Conservation (phyloP, 1,284 basidiomycete genomes). For the Melampsora americana region DNA sequence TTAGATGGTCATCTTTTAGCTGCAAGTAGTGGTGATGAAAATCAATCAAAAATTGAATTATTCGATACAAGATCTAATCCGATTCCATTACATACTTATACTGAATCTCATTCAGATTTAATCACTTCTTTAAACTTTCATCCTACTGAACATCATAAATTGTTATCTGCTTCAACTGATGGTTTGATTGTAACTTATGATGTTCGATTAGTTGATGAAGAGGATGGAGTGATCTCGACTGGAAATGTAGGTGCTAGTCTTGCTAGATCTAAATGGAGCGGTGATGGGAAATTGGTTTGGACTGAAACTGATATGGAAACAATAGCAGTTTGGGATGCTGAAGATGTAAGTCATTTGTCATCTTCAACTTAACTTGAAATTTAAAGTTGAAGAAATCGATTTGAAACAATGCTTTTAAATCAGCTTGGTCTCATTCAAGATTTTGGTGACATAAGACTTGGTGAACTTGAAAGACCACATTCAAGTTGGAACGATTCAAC, state of each 20-base stretch:
- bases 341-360: constrained; percentile 5
- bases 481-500: constrained; percentile 13
- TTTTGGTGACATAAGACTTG: constrained; percentile 25
- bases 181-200: constrained; percentile 57
- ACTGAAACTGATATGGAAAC: constrained; percentile 42
- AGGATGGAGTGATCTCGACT: constrained; percentile 56
- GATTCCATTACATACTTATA: constrained; percentile 55
- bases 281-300: constrained; percentile 16
- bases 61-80: constrained; percentile 38
- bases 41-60: neutral
- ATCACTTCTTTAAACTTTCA: constrained; percentile 57
- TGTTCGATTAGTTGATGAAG: constrained; percentile 57
- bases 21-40: neutral
- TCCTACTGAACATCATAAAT: constrained; percentile 52
- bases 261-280: constrained; percentile 49
- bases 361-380: neutral
- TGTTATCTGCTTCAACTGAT: constrained; percentile 58
- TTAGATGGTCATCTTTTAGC: neutral
- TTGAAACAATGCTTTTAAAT: neutral
- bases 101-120: constrained; percentile 59
- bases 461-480: constrained; percentile 12
- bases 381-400: neutral
- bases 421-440: constrained; percentile 25
- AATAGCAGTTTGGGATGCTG: constrained; percentile 6
- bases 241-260: constrained; percentile 56